These are phyloP conservation scores for Dioscorea zingiberensis DNA, from an alignment of 106 monocot genomes.

Conservation along the genomic window DNA sequence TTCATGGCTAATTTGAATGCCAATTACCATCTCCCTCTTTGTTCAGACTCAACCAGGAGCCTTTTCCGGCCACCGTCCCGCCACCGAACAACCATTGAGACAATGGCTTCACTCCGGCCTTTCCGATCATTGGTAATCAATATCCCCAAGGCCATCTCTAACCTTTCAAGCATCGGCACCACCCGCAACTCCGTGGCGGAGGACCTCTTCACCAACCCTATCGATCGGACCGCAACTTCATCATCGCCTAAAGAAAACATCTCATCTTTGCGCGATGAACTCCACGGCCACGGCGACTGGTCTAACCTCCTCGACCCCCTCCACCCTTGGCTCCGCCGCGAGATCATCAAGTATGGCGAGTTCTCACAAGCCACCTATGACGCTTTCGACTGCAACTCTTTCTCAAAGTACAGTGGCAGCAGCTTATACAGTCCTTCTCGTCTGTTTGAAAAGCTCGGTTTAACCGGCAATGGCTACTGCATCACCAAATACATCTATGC, in stretches of 20 bases:
- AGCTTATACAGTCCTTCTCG: constrained; percentile 28
- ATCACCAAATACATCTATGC: constrained; percentile 66
- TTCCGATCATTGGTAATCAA: constrained; percentile 20
- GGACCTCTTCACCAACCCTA: not conserved
- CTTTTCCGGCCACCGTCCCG: not conserved
- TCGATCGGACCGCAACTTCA: constrained; percentile 8
- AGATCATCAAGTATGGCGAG: constrained; percentile 77
- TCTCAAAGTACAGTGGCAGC: constrained; percentile 45
- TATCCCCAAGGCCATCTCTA: constrained; percentile 18
- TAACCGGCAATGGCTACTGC: constrained; percentile 28
- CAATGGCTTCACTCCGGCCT: not conserved
- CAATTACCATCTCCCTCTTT: constrained; percentile 6
- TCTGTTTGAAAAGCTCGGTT: constrained; percentile 35
- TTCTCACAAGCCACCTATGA: constrained; percentile 79
- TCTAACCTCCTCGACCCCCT: constrained; percentile 52
- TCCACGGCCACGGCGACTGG: constrained; percentile 58
- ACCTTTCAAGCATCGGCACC: constrained; percentile 16
- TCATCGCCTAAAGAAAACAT: constrained; percentile 51
- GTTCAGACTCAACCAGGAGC: not conserved
- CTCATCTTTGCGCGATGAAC: constrained; percentile 21
- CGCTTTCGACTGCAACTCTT: constrained; percentile 55
- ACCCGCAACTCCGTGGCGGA: not conserved
- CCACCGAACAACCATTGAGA: constrained; percentile 3
- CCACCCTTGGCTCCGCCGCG: constrained; percentile 60
- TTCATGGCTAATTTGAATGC: not conserved